phyloP scores from a whole-genome alignment of 768 basidiomycete genomes.

The Suillus discolor region DNA sequence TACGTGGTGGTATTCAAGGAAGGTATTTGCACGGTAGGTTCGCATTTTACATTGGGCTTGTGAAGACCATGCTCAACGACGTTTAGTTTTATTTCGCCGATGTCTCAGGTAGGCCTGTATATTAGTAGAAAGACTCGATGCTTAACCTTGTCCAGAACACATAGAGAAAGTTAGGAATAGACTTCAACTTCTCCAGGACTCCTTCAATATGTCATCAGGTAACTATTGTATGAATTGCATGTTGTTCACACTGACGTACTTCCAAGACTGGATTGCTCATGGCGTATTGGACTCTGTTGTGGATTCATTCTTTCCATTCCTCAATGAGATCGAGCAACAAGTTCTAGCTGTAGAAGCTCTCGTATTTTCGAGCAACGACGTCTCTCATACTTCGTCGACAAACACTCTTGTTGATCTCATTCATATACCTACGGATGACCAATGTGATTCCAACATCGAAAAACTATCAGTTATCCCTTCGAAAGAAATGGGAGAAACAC shows the following conservation, averaged over 20 bases:
- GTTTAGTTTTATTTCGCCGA: conserved; percentile 88
- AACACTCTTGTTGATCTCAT: neutral
- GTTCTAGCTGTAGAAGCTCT: conserved; percentile 76
- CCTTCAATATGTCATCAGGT: conserved; percentile 75
- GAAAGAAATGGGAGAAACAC: conserved; percentile 1
- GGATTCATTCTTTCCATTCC: conserved; percentile 87
- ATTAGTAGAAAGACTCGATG: neutral
- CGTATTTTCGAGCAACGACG: conserved; percentile 46
- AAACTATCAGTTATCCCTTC: conserved; percentile 3
- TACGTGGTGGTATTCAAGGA: conserved; percentile 89
- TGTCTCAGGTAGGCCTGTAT: conserved; percentile 53
- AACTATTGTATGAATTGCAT: conserved; percentile 20
- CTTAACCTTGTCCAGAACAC: conserved; percentile 57
- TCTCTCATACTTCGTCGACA: conserved; percentile 2
- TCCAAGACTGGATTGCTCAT: conserved; percentile 90
- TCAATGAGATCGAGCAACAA: conserved; percentile 80
- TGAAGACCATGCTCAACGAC: neutral
- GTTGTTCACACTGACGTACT: neutral
- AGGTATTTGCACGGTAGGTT: conserved; percentile 76
- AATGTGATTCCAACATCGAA: conserved; percentile 1
- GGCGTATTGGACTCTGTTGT: conserved; percentile 91
- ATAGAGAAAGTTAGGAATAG: conserved; percentile 73
- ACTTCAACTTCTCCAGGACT: conserved; percentile 63
- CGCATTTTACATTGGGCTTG: neutral
- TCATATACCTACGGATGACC: neutral